Percentiles rank a stretch among this genome's conserved stretches.
Conservation (phyloP, 768 basidiomycete species). For the Tulasnella sp. region DNA sequence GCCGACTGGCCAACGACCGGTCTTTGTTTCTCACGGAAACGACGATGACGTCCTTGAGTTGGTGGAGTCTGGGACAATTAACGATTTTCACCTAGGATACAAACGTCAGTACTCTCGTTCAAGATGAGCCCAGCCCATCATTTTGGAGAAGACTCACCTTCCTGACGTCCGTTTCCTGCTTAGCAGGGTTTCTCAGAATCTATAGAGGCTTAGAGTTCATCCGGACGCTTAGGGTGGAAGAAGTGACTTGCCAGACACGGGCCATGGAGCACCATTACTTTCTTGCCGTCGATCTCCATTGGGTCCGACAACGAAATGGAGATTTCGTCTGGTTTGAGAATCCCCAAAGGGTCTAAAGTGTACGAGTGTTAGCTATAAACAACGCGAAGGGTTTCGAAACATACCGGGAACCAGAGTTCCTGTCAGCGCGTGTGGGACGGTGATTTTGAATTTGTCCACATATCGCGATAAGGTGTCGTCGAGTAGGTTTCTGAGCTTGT, state of each 20-base stretch:
- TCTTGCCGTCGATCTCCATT: neutral
- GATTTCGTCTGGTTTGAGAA: neutral
- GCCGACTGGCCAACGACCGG: neutral
- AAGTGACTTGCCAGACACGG: neutral
- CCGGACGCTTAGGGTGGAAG: neutral
- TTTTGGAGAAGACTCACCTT: neutral
- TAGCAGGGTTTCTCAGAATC: slow-evolving; percentile 14
- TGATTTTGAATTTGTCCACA: slow-evolving; percentile 6
- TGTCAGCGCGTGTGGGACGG: neutral
- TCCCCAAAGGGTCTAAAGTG: neutral
- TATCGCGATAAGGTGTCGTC: neutral
- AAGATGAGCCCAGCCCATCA: too few relatives aligned
- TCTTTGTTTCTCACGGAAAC: neutral
- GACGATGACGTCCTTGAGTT: slow-evolving; percentile 4
- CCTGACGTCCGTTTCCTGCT: slow-evolving; percentile 13
- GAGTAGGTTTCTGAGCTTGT: neutral
- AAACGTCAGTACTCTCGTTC: too few relatives aligned
- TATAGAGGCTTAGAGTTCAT: neutral
- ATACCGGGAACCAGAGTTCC: neutral
- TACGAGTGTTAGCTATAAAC: too few relatives aligned
- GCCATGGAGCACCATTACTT: neutral
- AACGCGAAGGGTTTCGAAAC: neutral
- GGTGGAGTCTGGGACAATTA: neutral
- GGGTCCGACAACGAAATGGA: neutral
- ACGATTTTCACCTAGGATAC: neutral